Percentiles rank a stretch among this genome's conserved stretches.
These are phyloP conservation scores for Mycena indigotica DNA, from an alignment of 768 basidiomycete species.

Conservation along the genomic window DNA sequence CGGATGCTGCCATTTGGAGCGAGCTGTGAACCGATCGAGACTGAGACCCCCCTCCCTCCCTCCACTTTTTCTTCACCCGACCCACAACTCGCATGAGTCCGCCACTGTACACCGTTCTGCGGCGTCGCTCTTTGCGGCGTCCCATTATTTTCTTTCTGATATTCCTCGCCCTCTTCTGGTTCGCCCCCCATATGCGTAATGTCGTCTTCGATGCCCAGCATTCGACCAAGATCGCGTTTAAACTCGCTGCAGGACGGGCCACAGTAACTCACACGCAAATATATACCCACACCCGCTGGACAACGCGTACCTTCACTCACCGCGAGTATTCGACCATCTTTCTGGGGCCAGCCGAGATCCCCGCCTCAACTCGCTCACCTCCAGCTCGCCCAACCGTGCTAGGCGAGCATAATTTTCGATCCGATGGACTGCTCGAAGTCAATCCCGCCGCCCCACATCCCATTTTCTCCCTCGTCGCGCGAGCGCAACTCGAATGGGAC, in stretches of 20 bases:
- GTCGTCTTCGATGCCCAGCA: slow-evolving; percentile 19
- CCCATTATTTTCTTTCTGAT: slow-evolving; percentile 11
- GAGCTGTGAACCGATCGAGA: not conserved
- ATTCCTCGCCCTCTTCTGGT: slow-evolving; percentile 9
- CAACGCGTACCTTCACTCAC: slow-evolving; percentile 8
- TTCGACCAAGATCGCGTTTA: slow-evolving; percentile 19
- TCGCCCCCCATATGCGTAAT: slow-evolving; percentile 16
- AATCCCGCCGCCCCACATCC: slow-evolving; percentile 60
- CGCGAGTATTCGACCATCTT: not conserved
- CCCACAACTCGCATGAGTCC: no score
- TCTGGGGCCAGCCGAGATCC: not conserved
- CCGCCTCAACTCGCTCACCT: not conserved
- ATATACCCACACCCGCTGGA: slow-evolving; percentile 6
- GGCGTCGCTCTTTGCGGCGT: slow-evolving; percentile 23
- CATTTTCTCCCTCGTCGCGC: slow-evolving; percentile 72
- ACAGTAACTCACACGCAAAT: not conserved
- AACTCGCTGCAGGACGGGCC: slow-evolving; percentile 2
- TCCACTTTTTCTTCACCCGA: not conserved
- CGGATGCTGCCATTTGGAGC: not conserved
- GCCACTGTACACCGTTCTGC: slow-evolving; percentile 7
- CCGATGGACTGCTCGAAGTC: slow-evolving; percentile 45
- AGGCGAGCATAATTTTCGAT: slow-evolving; percentile 36
- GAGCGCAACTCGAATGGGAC: slow-evolving; percentile 70
- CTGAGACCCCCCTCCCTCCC: not conserved
- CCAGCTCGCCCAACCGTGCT: no score